Base-by-base conservation (phyloP, 352 stramenopile species). In the Peronosclerospora sorghi region DNA sequence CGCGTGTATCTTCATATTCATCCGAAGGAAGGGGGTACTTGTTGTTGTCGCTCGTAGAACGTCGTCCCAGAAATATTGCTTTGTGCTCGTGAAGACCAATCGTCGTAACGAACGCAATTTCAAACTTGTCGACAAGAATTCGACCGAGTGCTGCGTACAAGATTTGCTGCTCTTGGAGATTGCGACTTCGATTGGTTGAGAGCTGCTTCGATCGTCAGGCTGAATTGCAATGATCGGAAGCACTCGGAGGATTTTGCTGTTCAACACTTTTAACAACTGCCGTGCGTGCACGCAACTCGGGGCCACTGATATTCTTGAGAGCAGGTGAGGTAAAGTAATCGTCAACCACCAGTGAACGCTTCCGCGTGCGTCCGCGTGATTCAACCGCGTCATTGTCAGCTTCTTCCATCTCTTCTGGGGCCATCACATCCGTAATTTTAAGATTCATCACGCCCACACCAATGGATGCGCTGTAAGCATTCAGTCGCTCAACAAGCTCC, bases 1-100 rank as follows among this genome's bases (percentile, higher is more conserved):
- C 95, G 20, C 95, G 84, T 10, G 96, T 95, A 20, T 98, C 75
- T 63, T n/a, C n/a, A n/a, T n/a, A n/a, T n/a, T n/a, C n/a, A n/a
- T n/a, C n/a, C n/a, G n/a, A n/a, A n/a, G n/a, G n/a, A n/a, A n/a
- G n/a, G n/a, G n/a, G n/a, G n/a, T n/a, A n/a, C n/a, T n/a, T n/a
- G n/a, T n/a, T n/a, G n/a, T n/a, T n/a, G n/a, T n/a, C n/a, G n/a
- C n/a, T n/a, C n/a, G n/a, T n/a, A n/a, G n/a, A n/a, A n/a, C 79
- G 29, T 77, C 79, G 37, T 97, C 78, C 68, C 96, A 96, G 46
- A 97, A 96, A n/a, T 68, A 67, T 17, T 69, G 68, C 48, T 98
- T 98, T 4, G 89, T 95, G 43, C 74, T 93, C 1, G 81, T 95
- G 41, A n/a, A n/a, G n/a, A n/a, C n/a, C n/a, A n/a, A n/a, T n/a